Evolutionary conservation across 352 stramenopile species (phyloP).

Genomic region (Pilasporangium apinafurcum): DNA sequence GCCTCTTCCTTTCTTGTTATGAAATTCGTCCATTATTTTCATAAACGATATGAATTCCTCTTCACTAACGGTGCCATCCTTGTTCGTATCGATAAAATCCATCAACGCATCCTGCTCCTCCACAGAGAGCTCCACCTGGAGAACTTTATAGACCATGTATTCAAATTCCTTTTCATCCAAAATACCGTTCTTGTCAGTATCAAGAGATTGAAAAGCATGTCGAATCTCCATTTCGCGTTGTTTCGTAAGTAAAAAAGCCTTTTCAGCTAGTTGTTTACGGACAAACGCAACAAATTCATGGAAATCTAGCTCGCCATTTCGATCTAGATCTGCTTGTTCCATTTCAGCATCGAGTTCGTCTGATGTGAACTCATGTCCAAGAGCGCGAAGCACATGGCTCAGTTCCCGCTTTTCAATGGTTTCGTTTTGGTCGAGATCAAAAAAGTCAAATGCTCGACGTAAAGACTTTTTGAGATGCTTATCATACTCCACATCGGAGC

Average conservation of each 20-base stretch:
- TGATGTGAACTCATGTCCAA: constrained; percentile 66
- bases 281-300: constrained; percentile 71
- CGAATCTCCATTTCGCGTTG: constrained; percentile 73
- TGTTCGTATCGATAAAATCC: constrained; percentile 60
- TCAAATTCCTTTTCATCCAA: constrained; percentile 75
- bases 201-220: constrained; percentile 58
- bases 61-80: constrained; percentile 55
- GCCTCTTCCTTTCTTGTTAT: constrained; percentile 22
- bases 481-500: constrained; percentile 57
- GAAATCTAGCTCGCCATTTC: constrained; percentile 67
- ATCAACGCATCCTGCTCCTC: constrained; percentile 67
- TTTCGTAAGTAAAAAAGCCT: constrained; percentile 48
- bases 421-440: constrained; percentile 61
- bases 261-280: constrained; percentile 45
- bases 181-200: constrained; percentile 56
- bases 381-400: constrained; percentile 49
- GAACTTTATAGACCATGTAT: constrained; percentile 64
- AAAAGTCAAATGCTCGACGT: constrained; percentile 70
- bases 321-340: constrained; percentile 45
- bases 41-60: constrained; percentile 75
- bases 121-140: constrained; percentile 66
- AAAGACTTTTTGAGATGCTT: constrained; percentile 53
- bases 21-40: constrained; percentile 51
- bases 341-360: constrained; percentile 64
- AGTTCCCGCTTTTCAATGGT: constrained; percentile 71